Percentiles rank a stretch among this genome's conserved stretches.
phyloP scores from a whole-genome alignment of 257 asterid species.

The Solanum infundibuliforme region DNA sequence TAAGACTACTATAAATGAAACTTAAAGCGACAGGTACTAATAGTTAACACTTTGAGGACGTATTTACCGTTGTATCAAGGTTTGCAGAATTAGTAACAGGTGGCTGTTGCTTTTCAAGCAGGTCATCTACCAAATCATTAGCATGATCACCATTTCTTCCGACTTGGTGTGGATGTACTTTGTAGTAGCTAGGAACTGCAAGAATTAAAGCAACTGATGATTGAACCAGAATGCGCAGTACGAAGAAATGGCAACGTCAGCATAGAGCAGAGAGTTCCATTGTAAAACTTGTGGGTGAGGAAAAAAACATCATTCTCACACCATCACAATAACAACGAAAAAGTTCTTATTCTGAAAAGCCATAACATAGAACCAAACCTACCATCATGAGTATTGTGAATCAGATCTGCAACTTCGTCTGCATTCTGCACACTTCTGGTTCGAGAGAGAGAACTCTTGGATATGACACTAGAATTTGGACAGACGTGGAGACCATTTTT shows the following conservation, averaged over 20 bases:
- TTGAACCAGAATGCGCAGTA: background rate
- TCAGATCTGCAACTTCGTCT: conserved; percentile 18
- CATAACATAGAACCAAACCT: conserved; percentile 7
- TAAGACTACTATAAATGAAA: background rate
- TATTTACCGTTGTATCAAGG: conserved; percentile 16
- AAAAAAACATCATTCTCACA: background rate
- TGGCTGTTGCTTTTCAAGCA: conserved; percentile 7
- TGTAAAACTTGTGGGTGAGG: background rate
- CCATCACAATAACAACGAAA: background rate
- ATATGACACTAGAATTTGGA: conserved; percentile 58
- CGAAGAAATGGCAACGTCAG: background rate
- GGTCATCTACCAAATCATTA: conserved; percentile 4
- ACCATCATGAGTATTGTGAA: conserved; percentile 45
- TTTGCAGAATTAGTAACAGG: conserved; percentile 4
- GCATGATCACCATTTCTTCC: conserved; percentile 8
- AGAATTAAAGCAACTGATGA: background rate
- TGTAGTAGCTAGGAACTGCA: conserved; percentile 17
- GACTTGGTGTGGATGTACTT: conserved; percentile 1
- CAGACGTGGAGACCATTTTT: conserved; percentile 53
- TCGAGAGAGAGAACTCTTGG: conserved; percentile 62
- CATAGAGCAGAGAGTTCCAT: background rate
- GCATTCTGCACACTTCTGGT: conserved; percentile 33
- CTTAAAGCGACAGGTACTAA: background rate
- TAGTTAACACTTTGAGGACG: background rate
- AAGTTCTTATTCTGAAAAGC: background rate